Base-by-base conservation (phyloP, 306 rosid genomes). In the Inga oerstediana region DNA sequence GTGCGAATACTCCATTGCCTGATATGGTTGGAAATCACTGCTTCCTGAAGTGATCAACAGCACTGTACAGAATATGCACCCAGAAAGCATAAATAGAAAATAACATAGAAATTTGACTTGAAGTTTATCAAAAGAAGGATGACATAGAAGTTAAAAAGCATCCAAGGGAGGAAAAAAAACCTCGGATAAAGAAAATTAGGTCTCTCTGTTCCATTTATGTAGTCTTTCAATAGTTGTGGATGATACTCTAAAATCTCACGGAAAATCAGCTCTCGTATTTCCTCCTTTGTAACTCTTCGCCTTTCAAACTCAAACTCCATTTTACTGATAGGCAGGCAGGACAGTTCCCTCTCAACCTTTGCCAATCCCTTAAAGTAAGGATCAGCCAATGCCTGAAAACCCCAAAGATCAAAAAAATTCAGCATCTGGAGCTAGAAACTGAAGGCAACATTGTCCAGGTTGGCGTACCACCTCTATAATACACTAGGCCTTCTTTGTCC, bases 291-390 rank as follows among this genome's bases (percentile, higher is more conserved):
- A 37, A 93, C 96, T 85, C 93, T 93, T 56, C 97, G 90, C 88
- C 98, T 91, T 91, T 95, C 99, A 78, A 95, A 95, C 84, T 95
- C 99, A 83, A 95, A 95, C 86, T 95, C 99, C 96, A 95, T 91
- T 90, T 95, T 95, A 4, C 94, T 89, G 78, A 95, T 93, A 68
- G 97, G 98, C 67, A 89, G 99, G 96, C 99, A 95, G 11, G 97
- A 95, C 15, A 97, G 99, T 84, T 95, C 99, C 83, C 98, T 89
- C 89, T 93, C 99, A 76, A 93, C 89, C 83, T 87, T 95, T 3
- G 98, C 87, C 77, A 95, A 88, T 65, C 97, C 98, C 89, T 84
- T 90, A 81, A 95, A 95, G 88, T 95, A 95, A 80, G 97, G 98
- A 88, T 95, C 98, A 30, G 96, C 91, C 59, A 95, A 80, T 46